Conservation (phyloP, 164 flowering plant genomes). For the Brasenia schreberi region DNA sequence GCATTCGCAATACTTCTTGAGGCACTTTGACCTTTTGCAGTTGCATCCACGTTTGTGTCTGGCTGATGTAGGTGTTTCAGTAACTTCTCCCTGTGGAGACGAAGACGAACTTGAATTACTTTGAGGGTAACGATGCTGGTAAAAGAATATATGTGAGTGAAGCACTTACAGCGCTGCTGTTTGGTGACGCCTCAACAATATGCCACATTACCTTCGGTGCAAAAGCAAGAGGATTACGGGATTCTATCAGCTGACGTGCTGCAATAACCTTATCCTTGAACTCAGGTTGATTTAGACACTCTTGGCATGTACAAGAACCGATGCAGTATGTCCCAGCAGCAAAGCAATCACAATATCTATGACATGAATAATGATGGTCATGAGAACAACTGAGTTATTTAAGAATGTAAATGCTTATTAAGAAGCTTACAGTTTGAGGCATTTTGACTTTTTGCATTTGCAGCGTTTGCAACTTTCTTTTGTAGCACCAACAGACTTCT, state of each 20-base stretch:
- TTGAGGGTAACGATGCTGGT: not conserved
- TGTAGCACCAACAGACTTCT: slow-evolving; percentile 9
- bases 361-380: slow-evolving; percentile 1
- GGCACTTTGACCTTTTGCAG: slow-evolving; percentile 82
- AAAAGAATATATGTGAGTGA: not conserved
- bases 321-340: slow-evolving; percentile 69
- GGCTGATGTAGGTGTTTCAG: slow-evolving; percentile 45
- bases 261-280: slow-evolving; percentile 52
- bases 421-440: slow-evolving; percentile 68
- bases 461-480: slow-evolving; percentile 54
- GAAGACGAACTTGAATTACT: not conserved
- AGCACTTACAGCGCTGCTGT: slow-evolving; percentile 19
- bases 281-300: slow-evolving; percentile 59
- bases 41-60: slow-evolving; percentile 85
- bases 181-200: slow-evolving; percentile 16
- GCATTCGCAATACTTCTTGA: slow-evolving; percentile 83
- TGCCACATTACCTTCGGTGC: slow-evolving; percentile 49
- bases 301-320: slow-evolving; percentile 66
- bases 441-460: slow-evolving; percentile 54
- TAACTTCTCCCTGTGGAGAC: slow-evolving; percentile 33
- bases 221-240: slow-evolving; percentile 79
- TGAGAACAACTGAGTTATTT: not conserved
- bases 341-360: slow-evolving; percentile 88
- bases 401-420: not conserved
- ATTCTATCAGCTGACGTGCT: slow-evolving; percentile 49